Base-by-base conservation (phyloP, 495 filamentous ascomycete genomes). In the Lophiostoma macrostomum region DNA sequence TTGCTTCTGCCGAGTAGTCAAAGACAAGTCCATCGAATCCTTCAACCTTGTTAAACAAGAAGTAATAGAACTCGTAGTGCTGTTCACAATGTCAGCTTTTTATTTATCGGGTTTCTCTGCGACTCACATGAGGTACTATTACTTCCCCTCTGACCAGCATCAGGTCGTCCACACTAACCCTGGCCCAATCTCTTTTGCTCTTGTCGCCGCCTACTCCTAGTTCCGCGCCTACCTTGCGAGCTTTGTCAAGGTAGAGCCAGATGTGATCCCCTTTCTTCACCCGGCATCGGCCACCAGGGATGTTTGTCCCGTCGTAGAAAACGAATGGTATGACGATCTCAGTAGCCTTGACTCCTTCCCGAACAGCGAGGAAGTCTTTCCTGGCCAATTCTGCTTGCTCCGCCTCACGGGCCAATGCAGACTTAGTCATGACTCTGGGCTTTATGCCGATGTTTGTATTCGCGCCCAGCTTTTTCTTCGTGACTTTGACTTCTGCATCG, bases 21-120 rank as follows among this genome's bases (percentile, higher is more conserved):
- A 98, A 97, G 11, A 98, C 69, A 1, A 78, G 77, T 2, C 79
- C 79, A 52, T 82, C 82, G 20, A 87, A 86, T 0, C 90, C 86
- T n/a, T 77, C 53, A 12, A 79, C 82, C 52, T 84, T 80, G 74
- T 97, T 96, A 65, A 91, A 85, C 62, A 96, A 87, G 70, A 97
- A 96, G 73, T 93, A 90, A 66, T 97, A 91, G 64, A 97, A 87
- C 47, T 96, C 90, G 64, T 93, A 96, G 69, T 98, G 93, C 90
- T 95, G 63, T 13, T 57, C 20, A 3, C 5, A 18, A 55, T 24
- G 32, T 58, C 34, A 56, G 46, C 18, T 34, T 53, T 16, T 7
- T 8, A 35, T 6, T n/a, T 8, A 11, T 11, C 13, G 3, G 16
- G 18, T 25, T 24, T n/a, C 31, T 11, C n/a, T 47, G 30, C 40